Conservation (phyloP, 1,284 basidiomycete species). For the Apiotrichum porosum region DNA sequence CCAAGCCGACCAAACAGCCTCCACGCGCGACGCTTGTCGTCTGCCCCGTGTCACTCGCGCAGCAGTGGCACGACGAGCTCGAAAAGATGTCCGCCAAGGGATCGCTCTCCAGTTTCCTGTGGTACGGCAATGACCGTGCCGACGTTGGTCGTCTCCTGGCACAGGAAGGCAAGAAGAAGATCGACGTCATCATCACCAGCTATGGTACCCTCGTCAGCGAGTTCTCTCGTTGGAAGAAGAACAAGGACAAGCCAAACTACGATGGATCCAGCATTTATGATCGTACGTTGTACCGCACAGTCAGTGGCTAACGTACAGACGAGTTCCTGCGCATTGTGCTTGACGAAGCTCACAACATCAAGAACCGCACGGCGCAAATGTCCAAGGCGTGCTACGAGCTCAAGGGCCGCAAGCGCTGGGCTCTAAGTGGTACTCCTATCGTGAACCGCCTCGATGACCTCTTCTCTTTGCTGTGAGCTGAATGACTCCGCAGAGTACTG, state of each 20-base stretch:
- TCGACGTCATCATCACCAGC: constrained; percentile 81
- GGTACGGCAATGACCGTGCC: constrained; percentile 78
- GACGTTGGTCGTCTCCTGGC: constrained; percentile 65
- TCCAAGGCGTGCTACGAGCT: constrained; percentile 87
- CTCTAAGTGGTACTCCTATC: constrained; percentile 90
- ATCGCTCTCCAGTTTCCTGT: constrained; percentile 61
- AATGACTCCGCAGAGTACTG: too few relatives aligned
- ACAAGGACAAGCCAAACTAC: constrained; percentile 54
- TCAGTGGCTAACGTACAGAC: constrained; percentile 25
- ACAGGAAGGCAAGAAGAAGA: constrained; percentile 51
- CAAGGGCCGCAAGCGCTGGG: constrained; percentile 76
- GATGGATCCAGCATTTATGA: constrained; percentile 58
- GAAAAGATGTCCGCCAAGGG: constrained; percentile 61
- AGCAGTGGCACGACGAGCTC: constrained; percentile 88
- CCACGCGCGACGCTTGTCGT: constrained; percentile 76
- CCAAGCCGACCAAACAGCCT: constrained; percentile 20
- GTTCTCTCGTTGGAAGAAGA: constrained; percentile 59
- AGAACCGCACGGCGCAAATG: constrained; percentile 81
- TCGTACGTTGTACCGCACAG: constrained; percentile 50
- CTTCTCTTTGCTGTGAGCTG: constrained; percentile 71
- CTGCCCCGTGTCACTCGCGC: constrained; percentile 82
- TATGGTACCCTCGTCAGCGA: constrained; percentile 85
- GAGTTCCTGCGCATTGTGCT: constrained; percentile 44
- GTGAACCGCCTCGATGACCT: constrained; percentile 92
- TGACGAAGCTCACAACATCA: constrained; percentile 94